Conservation (phyloP, 2,329 filamentous ascomycete genomes). For the Mycosphaerella arachidis region DNA sequence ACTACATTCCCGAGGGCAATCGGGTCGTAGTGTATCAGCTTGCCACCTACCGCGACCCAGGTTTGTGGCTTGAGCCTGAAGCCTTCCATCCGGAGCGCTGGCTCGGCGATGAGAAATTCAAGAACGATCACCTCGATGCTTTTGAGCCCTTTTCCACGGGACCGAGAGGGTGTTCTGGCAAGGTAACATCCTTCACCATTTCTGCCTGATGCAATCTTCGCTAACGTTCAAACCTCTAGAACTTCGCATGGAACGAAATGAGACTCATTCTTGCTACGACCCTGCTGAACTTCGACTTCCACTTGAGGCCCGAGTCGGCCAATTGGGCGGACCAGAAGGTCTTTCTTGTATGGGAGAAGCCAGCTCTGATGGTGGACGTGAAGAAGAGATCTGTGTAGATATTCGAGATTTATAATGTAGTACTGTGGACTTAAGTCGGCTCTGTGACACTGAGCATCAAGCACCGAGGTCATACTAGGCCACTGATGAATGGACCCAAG, state of each 20-base stretch:
- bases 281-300: constrained; percentile 3
- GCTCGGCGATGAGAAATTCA: constrained; percentile 25
- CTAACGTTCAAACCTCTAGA: background rate
- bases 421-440: too few relatives aligned
- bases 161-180: background rate
- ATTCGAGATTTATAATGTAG: too few relatives aligned
- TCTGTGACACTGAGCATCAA: too few relatives aligned
- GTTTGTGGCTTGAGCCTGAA: constrained; percentile 17
- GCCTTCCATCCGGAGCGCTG: constrained; percentile 31
- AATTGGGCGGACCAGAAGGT: constrained; percentile 14
- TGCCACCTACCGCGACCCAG: constrained; percentile 14
- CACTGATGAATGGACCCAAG: too few relatives aligned
- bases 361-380: constrained; percentile 12
- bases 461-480: too few relatives aligned
- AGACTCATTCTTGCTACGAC: constrained; percentile 24
- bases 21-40: constrained; percentile 16
- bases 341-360: constrained; percentile 32
- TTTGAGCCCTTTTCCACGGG: constrained; percentile 10
- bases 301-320: background rate
- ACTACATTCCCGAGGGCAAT: constrained; percentile 14
- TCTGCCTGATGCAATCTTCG: background rate
- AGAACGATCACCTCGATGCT: constrained; percentile 24
- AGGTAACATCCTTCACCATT: background rate
- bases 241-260: constrained; percentile 37
- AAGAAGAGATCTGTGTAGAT: too few relatives aligned